These are phyloP conservation scores for Candida frijolesensis DNA, from an alignment of 1,139 yeast species.

Conservation along the genomic window DNA sequence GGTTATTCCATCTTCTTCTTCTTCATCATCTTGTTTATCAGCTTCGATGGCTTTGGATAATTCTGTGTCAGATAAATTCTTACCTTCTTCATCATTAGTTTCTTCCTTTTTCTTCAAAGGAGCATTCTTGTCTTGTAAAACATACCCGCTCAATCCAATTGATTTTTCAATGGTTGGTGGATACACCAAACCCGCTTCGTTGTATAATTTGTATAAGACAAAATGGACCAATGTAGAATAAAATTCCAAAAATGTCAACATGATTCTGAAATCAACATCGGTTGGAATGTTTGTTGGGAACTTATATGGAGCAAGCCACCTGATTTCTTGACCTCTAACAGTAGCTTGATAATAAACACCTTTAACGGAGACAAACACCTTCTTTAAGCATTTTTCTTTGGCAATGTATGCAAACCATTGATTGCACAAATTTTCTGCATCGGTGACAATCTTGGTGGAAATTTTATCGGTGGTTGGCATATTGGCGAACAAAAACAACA, in stretches of 20 bases:
- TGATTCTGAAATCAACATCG: slow-evolving; percentile 94
- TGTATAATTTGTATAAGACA: slow-evolving; percentile 79
- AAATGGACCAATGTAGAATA: slow-evolving; percentile 91
- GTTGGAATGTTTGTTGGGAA: slow-evolving; percentile 94
- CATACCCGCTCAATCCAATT: slow-evolving; percentile 81
- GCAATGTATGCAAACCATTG: slow-evolving; percentile 97
- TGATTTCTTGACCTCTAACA: slow-evolving; percentile 86
- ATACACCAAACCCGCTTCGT: slow-evolving; percentile 81
- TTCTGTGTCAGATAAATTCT: slow-evolving; percentile 44
- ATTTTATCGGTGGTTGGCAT: slow-evolving; percentile 93
- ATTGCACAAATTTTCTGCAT: slow-evolving; percentile 83
- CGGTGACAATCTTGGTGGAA: slow-evolving; percentile 75
- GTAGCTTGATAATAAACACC: slow-evolving; percentile 95
- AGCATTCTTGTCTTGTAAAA: slow-evolving; percentile 50
- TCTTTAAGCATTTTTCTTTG: slow-evolving; percentile 75
- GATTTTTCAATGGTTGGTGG: slow-evolving; percentile 93
- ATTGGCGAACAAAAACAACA: slow-evolving; percentile 90
- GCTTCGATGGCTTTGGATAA: slow-evolving; percentile 54
- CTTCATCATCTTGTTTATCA: slow-evolving; percentile 36
- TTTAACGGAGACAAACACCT: slow-evolving; percentile 93
- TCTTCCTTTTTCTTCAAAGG: slow-evolving; percentile 24
- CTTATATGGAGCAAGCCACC: slow-evolving; percentile 97
- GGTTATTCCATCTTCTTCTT: slow-evolving; percentile 40
- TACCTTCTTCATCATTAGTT: slow-evolving; percentile 36
- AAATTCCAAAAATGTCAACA: slow-evolving; percentile 95